A percentile compares a stretch with the other conserved stretches of the same genome.
These are phyloP conservation scores for Gymnopus androsaceus DNA, from an alignment of 1,284 basidiomycete genomes.

Conservation along the genomic window DNA sequence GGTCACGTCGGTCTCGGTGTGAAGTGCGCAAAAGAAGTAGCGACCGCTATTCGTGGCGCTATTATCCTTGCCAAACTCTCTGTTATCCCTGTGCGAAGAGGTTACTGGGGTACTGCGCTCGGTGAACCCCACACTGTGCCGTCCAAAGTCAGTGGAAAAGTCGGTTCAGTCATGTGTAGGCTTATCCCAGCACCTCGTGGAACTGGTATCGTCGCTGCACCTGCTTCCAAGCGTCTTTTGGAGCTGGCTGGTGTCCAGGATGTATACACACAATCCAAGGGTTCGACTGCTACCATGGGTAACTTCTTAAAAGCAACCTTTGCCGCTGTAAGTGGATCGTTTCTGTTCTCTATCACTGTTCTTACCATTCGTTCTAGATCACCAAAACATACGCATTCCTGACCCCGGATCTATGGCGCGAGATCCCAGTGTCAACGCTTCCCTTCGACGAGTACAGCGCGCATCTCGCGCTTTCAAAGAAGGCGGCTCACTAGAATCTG, in stretches of 20 bases:
- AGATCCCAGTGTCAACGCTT: constrained; percentile 87
- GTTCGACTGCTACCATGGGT: constrained; percentile 98
- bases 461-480: constrained; percentile 90
- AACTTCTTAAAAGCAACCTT: constrained; percentile 99
- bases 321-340: constrained; percentile 69
- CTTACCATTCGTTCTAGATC: constrained; percentile 61
- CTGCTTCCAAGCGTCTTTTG: constrained; percentile 93
- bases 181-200: constrained; percentile 98
- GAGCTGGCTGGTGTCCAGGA: constrained; percentile 98
- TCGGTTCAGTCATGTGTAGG: constrained; percentile 99
- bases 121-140: constrained; percentile 99
- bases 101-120: constrained; percentile 99
- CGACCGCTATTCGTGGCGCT: constrained; percentile 97
- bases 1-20: constrained; percentile 99
- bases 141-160: constrained; percentile 97
- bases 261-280: constrained; percentile 94
- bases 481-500: constrained; percentile 70
- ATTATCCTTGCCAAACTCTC: constrained; percentile 97
- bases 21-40: constrained; percentile 99
- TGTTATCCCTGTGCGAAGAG: constrained; percentile 94
- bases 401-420: constrained; percentile 96
- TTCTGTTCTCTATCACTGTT: constrained; percentile 8
- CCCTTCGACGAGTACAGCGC: constrained; percentile 95
- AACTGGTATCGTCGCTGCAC: constrained; percentile 99
- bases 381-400: constrained; percentile 98